phyloP scores from a whole-genome alignment of 805 yeast genomes.

The Monosporozyma unispora region DNA sequence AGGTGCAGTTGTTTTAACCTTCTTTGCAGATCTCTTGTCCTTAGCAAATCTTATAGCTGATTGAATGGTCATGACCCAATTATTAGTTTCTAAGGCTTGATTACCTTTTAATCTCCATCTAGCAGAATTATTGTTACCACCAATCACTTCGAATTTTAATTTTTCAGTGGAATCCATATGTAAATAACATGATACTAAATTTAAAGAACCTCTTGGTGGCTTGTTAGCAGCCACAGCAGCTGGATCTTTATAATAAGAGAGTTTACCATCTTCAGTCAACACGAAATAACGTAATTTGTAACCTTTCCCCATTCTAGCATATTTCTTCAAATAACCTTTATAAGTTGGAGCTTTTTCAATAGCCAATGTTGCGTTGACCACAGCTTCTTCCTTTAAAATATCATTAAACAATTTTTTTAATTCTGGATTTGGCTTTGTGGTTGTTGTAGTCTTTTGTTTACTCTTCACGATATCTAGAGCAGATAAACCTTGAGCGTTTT shows the following conservation, averaged over 20 bases:
- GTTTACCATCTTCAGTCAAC: conserved; percentile 66
- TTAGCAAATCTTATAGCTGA: conserved; percentile 83
- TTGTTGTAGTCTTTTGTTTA: conserved; percentile 29
- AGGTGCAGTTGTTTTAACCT: conserved; percentile 7
- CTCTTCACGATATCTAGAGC: conserved; percentile 64
- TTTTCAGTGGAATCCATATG: conserved; percentile 89
- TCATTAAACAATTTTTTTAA: conserved; percentile 58
- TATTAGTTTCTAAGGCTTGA: conserved; percentile 87
- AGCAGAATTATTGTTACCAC: conserved; percentile 52
- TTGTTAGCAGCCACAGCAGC: conserved; percentile 60
- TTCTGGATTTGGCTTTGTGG: conserved; percentile 10
- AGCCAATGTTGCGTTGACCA: conserved; percentile 37
- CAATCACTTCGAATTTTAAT: conserved; percentile 79
- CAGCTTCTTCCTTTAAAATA: conserved; percentile 69
- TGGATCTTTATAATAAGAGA: conserved; percentile 84
- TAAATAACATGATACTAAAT: conserved; percentile 68
- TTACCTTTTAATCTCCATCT: conserved; percentile 90
- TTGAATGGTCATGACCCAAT: conserved; percentile 97
- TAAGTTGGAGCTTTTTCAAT: conserved; percentile 59
- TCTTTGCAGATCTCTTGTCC: conserved; percentile 40
- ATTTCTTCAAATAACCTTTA: conserved; percentile 86
- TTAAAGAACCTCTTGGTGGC: conserved; percentile 82
- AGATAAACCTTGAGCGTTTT: conserved; percentile 70
- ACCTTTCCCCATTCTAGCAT: conserved; percentile 96
- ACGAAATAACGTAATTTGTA: conserved; percentile 92